Base-by-base conservation (phyloP, 1,284 basidiomycete species). In the Retiboletus flavoniger region DNA sequence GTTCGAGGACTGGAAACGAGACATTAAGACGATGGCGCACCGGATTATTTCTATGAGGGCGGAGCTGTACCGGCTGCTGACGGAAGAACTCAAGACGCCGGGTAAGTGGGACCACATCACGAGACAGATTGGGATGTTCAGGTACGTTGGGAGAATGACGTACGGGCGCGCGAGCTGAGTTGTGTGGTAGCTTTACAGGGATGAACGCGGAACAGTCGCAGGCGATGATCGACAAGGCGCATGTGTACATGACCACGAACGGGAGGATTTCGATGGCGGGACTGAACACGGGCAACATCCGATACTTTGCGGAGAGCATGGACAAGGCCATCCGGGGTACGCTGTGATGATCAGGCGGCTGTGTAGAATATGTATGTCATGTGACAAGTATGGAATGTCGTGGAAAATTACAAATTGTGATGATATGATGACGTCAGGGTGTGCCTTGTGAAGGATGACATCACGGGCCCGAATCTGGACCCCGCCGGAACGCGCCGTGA, bases 91-190 rank as follows among this genome's bases (percentile, higher is more conserved):
- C 66, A 83, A 93, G 75, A 98, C 96, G 47, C 95, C 96, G 0
- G 93, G 93, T 1, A 83, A 80, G 60, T 99, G 96, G 96, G 81
- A 86, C 19, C 95, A 98, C 72, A 92, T 98, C 65, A 76, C 87
- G 63, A 82, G 84, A 54, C 93, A 96, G 78, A 95, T 95, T 70
- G 93, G 93, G 55, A 93, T 93, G 93, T 93, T 93, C 77, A 91
- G 87, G 89, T 89, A 69, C 60, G 84, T 68, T 10, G 35, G 5
- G 19, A 11, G 21, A 24, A 24, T 50, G 59, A 44, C 26, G 28
- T 47, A 3, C 42, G 13, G 4, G 26, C 13, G 42, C 26, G 24
- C n/a, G 38, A 35, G 38, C 60, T 65, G 51, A 63, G 11, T 17
- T 35, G 34, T 1, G 47, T 11, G 21, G 57, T 71, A 91, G 90